Conservation (phyloP, 2,329 filamentous ascomycete species). For the Aquanectria penicillioides region DNA sequence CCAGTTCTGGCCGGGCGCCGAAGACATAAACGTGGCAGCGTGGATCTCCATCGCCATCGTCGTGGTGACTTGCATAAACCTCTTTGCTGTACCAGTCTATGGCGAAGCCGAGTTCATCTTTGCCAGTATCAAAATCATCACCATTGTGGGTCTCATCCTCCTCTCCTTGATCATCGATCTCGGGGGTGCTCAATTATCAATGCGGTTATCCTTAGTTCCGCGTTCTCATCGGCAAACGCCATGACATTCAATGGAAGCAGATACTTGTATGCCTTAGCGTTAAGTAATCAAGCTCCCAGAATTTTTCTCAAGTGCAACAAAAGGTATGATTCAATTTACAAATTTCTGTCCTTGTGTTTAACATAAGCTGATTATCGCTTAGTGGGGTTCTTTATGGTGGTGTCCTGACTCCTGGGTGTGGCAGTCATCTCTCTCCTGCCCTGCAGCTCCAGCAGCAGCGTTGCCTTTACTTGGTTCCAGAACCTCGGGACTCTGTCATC, state of each 20-base stretch:
- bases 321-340: not conserved
- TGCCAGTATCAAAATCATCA: not conserved
- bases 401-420: not conserved
- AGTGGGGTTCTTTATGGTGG: not conserved
- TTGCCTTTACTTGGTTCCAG: constrained; percentile 43
- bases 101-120: constrained; percentile 2
- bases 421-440: not conserved
- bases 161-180: constrained; percentile 74
- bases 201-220: constrained; percentile 66
- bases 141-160: constrained; percentile 60
- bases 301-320: constrained; percentile 36
- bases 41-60: not conserved
- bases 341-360: too few species aligned
- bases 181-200: constrained; percentile 67
- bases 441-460: not conserved
- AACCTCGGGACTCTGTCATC: constrained; percentile 73
- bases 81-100: not conserved
- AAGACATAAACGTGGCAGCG: not conserved
- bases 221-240: constrained; percentile 67
- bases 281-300: constrained; percentile 53
- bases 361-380: not conserved
- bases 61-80: not conserved
- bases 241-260: constrained; percentile 63
- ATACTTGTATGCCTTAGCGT: constrained; percentile 58
- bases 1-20: not conserved